phyloP scores from a whole-genome alignment of 306 rosid species.

The Abrus pulchellus region DNA sequence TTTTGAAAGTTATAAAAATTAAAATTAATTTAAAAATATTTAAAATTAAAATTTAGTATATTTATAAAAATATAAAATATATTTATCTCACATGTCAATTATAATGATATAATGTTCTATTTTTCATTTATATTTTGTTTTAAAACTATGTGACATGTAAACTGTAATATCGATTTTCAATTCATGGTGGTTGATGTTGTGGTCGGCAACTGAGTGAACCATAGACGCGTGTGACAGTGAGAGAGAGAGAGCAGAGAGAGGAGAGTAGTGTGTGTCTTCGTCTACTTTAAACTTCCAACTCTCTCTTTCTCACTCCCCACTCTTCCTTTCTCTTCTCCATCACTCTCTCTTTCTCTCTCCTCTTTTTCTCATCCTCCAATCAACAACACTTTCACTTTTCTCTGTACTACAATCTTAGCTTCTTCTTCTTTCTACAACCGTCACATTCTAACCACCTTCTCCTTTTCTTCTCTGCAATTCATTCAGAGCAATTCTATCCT shows the following conservation, averaged over 20 bases:
- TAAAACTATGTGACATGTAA: slow-evolving; percentile 18
- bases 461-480: neutral
- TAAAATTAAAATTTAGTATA: too few relatives aligned
- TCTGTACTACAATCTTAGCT: slow-evolving; percentile 14
- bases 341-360: slow-evolving; percentile 14
- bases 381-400: slow-evolving; percentile 12
- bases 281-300: slow-evolving; percentile 42
- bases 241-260: neutral
- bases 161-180: slow-evolving; percentile 40
- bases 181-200: slow-evolving; percentile 44
- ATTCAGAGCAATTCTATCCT: neutral
- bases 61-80: too few relatives aligned
- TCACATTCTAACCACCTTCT: neutral
- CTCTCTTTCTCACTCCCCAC: slow-evolving; percentile 47
- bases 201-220: slow-evolving; percentile 66
- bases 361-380: slow-evolving; percentile 10
- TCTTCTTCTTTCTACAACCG: neutral
- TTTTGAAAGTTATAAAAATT: too few relatives aligned
- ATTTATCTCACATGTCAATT: too few relatives aligned
- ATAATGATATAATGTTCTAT: too few relatives aligned
- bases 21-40: too few relatives aligned
- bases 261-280: slow-evolving; percentile 19
- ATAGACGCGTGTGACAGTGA: slow-evolving; percentile 50
- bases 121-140: neutral
- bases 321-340: neutral